These are phyloP conservation scores for Phytophthora pistaciae DNA, from an alignment of 352 stramenopile genomes.

Conservation along the genomic window DNA sequence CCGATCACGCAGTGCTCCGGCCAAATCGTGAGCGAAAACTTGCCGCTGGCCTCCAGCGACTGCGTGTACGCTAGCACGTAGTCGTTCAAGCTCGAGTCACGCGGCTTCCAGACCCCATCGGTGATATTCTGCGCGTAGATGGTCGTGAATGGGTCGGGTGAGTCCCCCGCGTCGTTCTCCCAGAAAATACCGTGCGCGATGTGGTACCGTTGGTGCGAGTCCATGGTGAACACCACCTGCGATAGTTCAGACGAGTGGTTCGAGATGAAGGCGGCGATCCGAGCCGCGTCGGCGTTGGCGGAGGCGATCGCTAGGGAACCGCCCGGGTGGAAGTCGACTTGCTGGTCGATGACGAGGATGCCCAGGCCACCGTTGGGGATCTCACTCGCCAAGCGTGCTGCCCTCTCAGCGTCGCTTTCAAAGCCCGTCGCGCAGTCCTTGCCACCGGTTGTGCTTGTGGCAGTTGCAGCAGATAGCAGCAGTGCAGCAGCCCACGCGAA, in stretches of 20 bases:
- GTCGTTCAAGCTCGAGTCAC: slow-evolving; percentile 65
- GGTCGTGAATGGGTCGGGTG: slow-evolving; percentile 91
- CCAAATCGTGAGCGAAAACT: slow-evolving; percentile 95
- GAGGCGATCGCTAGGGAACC: slow-evolving; percentile 90
- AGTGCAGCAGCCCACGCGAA: slow-evolving; percentile 13
- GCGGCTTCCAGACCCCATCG: slow-evolving; percentile 56
- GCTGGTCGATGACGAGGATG: neutral
- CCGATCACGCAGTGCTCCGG: slow-evolving; percentile 97
- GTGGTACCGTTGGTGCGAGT: slow-evolving; percentile 95
- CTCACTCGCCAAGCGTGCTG: slow-evolving; percentile 37
- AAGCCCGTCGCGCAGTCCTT: slow-evolving; percentile 17
- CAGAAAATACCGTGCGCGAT: slow-evolving; percentile 96
- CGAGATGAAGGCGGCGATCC: slow-evolving; percentile 89
- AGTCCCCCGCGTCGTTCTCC: slow-evolving; percentile 62
- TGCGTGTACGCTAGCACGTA: slow-evolving; percentile 92
- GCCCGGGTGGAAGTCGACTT: no score
- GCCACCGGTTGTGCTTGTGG: neutral
- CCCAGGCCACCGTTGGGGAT: slow-evolving; percentile 48
- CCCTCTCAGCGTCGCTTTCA: slow-evolving; percentile 27
- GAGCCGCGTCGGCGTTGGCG: slow-evolving; percentile 86
- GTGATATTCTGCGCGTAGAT: slow-evolving; percentile 89
- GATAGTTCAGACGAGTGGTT: slow-evolving; percentile 60
- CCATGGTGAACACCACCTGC: slow-evolving; percentile 94
- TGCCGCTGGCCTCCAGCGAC: slow-evolving; percentile 80
- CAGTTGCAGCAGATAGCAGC: slow-evolving; percentile 2